phyloP scores from a whole-genome alignment of 768 basidiomycete genomes.

The Suillus brevipes region DNA sequence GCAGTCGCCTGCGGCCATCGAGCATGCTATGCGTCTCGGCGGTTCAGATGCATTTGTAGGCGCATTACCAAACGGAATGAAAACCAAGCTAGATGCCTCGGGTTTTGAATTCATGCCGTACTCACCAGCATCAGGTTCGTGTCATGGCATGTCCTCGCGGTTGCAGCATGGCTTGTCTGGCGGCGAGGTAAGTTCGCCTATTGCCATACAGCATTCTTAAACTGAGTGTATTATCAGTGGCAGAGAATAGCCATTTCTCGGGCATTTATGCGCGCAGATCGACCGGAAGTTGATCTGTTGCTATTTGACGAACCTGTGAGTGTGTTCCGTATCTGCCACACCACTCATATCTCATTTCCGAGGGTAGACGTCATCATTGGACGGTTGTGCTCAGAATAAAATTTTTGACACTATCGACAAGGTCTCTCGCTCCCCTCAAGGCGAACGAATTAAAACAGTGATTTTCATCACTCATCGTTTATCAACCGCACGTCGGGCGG shows the following conservation, averaged over 20 bases:
- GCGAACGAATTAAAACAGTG: conserved; percentile 65
- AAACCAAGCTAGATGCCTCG: conserved; percentile 67
- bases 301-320: conserved; percentile 84
- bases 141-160: conserved; percentile 33
- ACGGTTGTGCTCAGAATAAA: conserved; percentile 76
- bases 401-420: conserved; percentile 75
- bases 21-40: conserved; percentile 67
- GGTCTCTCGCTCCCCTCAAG: conserved; percentile 57
- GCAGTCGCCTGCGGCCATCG: conserved; percentile 53
- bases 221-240: conserved; percentile 53
- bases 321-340: conserved; percentile 12
- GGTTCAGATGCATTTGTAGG: conserved; percentile 68
- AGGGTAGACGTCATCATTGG: conserved; percentile 72
- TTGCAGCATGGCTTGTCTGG: conserved; percentile 73
- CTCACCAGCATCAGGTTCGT: conserved; percentile 31
- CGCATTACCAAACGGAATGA: conserved; percentile 67
- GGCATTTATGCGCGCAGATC: conserved; percentile 81
- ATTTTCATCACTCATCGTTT: conserved; percentile 85
- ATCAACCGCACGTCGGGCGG: conserved; percentile 77
- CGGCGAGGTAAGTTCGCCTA: conserved; percentile 63
- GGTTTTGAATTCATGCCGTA: conserved; percentile 52
- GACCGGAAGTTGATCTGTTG: conserved; percentile 73
- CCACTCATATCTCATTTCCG: neutral
- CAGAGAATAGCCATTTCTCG: conserved; percentile 84
- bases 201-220: conserved; percentile 12